Conservation (phyloP, 768 basidiomycete species). For the Leccinum disarticulatum region DNA sequence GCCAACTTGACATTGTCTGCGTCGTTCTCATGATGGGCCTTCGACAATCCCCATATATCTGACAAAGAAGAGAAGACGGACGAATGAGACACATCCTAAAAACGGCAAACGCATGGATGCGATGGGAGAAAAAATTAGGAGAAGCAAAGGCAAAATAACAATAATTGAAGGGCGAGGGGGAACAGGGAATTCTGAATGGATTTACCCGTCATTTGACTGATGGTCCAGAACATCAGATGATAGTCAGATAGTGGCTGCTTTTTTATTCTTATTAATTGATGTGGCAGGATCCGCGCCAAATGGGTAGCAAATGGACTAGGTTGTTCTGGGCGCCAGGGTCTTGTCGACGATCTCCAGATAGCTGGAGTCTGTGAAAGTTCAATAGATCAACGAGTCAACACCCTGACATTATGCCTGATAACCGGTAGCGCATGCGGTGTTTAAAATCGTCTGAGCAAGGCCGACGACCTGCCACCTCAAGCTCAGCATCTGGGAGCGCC, state of each 20-base stretch:
- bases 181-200: not conserved
- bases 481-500: not conserved
- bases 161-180: not conserved
- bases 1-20: not conserved
- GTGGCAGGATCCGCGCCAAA: not conserved
- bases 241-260: not conserved
- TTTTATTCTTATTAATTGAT: not conserved
- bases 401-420: slow-evolving; percentile 14
- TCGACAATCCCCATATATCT: not conserved
- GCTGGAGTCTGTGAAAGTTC: not conserved
- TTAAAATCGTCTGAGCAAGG: slow-evolving; percentile 1
- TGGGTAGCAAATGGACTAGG: not conserved
- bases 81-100: not conserved
- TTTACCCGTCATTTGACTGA: not conserved
- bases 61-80: not conserved
- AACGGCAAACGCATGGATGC: not conserved
- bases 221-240: not conserved
- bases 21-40: not conserved
- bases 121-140: slow-evolving; percentile 2
- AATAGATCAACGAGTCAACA: slow-evolving; percentile 2
- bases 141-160: not conserved
- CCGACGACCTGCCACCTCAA: not conserved
- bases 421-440: not conserved
- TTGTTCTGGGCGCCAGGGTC: not conserved
- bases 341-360: not conserved